Conservation (phyloP, 768 basidiomycete genomes). For the Phanerochaete carnosa region DNA sequence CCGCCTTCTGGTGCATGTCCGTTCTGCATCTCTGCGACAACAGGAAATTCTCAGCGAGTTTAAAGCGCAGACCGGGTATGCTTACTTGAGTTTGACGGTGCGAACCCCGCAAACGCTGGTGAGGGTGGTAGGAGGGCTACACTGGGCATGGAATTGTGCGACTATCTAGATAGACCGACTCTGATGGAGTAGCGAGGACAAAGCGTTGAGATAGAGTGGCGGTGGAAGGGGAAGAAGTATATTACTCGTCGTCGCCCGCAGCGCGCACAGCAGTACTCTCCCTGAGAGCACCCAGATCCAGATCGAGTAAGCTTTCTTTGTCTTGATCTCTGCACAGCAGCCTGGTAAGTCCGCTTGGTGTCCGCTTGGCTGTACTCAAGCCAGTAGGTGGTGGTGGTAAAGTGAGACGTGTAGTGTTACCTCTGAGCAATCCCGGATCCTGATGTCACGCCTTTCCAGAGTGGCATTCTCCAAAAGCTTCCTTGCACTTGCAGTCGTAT, state of each 20-base stretch:
- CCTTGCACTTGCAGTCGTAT: background rate
- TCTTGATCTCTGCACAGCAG: background rate
- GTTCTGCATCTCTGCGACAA: constrained; percentile 37
- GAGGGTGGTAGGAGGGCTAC: constrained; percentile 39
- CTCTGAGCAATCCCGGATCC: background rate
- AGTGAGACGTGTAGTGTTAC: background rate
- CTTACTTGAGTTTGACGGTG: constrained; percentile 27
- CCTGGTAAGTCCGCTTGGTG: background rate
- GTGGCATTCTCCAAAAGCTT: background rate
- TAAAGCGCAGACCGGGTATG: constrained; percentile 16
- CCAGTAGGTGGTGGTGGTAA: background rate
- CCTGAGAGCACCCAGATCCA: background rate
- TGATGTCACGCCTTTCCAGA: constrained; percentile 2
- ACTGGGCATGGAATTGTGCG: constrained; percentile 34
- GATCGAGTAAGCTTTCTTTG: background rate
- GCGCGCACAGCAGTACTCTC: constrained; percentile 6
- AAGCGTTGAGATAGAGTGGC: background rate
- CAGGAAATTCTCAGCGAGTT: constrained; percentile 11
- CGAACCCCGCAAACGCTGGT: constrained; percentile 26
- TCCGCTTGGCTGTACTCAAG: background rate
- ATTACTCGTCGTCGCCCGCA: constrained; percentile 9
- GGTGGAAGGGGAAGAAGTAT: background rate
- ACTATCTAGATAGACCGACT: background rate
- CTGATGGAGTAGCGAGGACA: background rate
- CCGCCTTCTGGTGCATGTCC: constrained; percentile 21